Evolutionary conservation across 139 green algal genomes (phyloP).

Genomic region (Haematococcus lacustris): DNA sequence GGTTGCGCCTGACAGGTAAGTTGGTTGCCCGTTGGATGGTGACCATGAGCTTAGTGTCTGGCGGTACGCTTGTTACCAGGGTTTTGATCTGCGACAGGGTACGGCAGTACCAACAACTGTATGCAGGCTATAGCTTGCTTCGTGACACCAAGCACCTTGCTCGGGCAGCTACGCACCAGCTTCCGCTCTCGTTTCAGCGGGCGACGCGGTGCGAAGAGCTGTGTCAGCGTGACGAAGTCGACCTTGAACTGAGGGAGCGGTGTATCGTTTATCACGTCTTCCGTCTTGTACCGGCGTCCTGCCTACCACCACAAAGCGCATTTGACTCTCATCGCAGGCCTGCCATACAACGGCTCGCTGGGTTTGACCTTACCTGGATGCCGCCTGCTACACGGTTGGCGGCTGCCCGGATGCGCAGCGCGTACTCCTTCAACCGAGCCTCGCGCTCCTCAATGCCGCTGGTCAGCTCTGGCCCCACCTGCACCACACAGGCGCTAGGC

Average conservation of each 20-base stretch:
- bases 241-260: constrained; percentile 47
- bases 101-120: too few species aligned
- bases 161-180: constrained; percentile 8
- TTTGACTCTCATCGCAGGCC: background rate
- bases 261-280: constrained; percentile 52
- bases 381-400: constrained; percentile 20
- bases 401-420: constrained; percentile 29
- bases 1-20: constrained; percentile 26
- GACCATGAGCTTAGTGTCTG: constrained; percentile 41
- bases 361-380: background rate
- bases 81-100: constrained; percentile 16
- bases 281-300: constrained; percentile 21
- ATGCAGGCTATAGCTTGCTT: too few species aligned
- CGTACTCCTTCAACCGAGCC: constrained; percentile 36
- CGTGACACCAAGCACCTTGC: too few species aligned
- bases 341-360: background rate
- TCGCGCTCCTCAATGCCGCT: constrained; percentile 39
- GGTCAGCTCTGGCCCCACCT: constrained; percentile 22
- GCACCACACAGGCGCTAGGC: too few species aligned
- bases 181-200: constrained; percentile 14
- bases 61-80: constrained; percentile 28
- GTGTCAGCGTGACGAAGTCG: background rate
- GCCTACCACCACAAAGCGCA: constrained; percentile 11
- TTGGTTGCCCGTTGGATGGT: constrained; percentile 44
- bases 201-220: background rate